These are phyloP conservation scores for Macadamia tetraphylla DNA, from an alignment of 164 flowering plant species.

Conservation along the genomic window DNA sequence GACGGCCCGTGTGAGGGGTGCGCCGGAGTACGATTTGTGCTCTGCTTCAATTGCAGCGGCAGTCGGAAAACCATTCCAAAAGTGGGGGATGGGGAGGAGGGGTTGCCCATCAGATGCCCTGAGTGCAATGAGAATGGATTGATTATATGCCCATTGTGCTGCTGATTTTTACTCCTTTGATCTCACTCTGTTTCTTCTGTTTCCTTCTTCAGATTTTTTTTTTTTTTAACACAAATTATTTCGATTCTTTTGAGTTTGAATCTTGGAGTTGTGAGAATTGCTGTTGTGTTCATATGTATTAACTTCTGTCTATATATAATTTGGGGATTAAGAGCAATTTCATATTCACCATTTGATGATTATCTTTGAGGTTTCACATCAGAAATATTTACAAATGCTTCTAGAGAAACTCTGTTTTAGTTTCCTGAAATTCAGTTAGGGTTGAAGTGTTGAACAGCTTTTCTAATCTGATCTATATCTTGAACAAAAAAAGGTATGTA, in stretches of 20 bases:
- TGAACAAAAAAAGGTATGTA: too few species aligned
- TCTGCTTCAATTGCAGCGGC: conserved; percentile 68
- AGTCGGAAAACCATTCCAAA: conserved; percentile 41
- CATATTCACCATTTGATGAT: too few species aligned
- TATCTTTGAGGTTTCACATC: too few species aligned
- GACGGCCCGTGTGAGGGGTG: conserved; percentile 43
- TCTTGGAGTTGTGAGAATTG: not conserved
- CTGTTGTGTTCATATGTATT: not conserved
- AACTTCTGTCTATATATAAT: not conserved
- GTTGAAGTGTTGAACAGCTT: too few species aligned
- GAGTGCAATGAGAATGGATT: conserved; percentile 84
- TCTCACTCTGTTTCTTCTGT: not conserved
- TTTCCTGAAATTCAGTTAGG: too few species aligned
- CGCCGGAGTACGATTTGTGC: conserved; percentile 42
- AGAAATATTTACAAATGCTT: too few species aligned
- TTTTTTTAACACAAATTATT: not conserved
- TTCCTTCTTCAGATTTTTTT: too few species aligned
- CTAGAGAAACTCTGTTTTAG: too few species aligned
- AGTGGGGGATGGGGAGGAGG: conserved; percentile 14
- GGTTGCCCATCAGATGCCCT: conserved; percentile 28
- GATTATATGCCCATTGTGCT: conserved; percentile 61
- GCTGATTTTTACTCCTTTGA: conserved; percentile 17
- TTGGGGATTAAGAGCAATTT: too few species aligned
- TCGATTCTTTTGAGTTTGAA: not conserved
- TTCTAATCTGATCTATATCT: too few species aligned